Evolutionary conservation across 2,329 filamentous ascomycete species (phyloP).

Genomic region (Neonectria coccinea): DNA sequence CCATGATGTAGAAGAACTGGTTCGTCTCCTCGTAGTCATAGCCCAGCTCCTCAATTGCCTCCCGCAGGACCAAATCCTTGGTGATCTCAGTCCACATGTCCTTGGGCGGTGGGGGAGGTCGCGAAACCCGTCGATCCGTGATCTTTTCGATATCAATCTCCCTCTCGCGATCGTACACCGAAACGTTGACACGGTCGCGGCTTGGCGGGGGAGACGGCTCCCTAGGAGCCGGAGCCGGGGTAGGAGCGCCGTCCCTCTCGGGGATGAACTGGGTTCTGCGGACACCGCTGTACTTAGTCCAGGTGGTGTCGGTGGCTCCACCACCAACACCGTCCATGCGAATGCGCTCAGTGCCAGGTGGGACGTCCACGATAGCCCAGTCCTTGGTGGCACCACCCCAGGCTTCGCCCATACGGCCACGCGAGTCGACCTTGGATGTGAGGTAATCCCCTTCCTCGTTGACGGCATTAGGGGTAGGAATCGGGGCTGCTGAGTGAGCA

Average conservation of each 20-base stretch:
- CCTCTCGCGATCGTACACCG: constrained; percentile 59
- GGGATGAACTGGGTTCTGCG: constrained; percentile 79
- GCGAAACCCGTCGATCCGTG: constrained; percentile 62
- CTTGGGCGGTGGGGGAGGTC: constrained; percentile 57
- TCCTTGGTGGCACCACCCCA: constrained; percentile 79
- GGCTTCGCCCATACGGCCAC: constrained; percentile 78
- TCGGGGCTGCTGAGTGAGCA: constrained; percentile 63
- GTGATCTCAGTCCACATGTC: constrained; percentile 98
- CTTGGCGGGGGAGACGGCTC: constrained; percentile 46
- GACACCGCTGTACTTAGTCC: constrained; percentile 83
- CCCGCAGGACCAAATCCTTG: constrained; percentile 87
- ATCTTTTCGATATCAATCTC: constrained; percentile 68
- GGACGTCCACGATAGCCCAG: constrained; percentile 87
- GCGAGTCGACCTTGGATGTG: constrained; percentile 65
- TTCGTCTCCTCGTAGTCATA: constrained; percentile 94
- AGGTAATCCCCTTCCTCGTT: constrained; percentile 75
- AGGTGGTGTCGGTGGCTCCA: constrained; percentile 80
- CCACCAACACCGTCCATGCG: constrained; percentile 83
- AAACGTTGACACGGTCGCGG: constrained; percentile 58
- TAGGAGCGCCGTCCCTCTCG: constrained; percentile 67
- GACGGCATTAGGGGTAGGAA: constrained; percentile 48
- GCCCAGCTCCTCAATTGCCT: constrained; percentile 85
- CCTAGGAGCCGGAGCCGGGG: constrained; percentile 39
- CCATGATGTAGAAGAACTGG: constrained; percentile 90
- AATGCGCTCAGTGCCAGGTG: constrained; percentile 85